Base-by-base conservation (phyloP, 768 basidiomycete species). In the Boletellus ananas region DNA sequence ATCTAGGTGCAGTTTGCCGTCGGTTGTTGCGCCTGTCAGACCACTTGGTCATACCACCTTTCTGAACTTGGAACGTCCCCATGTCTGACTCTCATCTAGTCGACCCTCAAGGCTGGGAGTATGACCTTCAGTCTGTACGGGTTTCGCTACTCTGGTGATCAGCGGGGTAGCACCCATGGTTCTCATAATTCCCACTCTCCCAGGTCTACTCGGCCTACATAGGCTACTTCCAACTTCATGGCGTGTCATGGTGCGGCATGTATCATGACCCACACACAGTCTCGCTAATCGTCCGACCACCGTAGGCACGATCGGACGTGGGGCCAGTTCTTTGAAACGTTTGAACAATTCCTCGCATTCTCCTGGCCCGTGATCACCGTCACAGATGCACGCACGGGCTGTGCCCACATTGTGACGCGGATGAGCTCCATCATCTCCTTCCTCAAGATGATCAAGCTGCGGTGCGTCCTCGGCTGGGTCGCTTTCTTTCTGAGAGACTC, bases 331-430 rank as follows among this genome's bases (percentile, higher is more conserved):
- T 92, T 92, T 69, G 79, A 83, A 42, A 79, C 85, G 0, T 91
- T 91, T 61, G 85, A 87, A 42, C 81, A 79, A 25, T 92, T 92
- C 65, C 74, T 92, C 33, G 74, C 79, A 12, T 91, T 90, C 65
- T 87, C 85, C 35, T 92, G 89, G 90, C 90, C 90, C 5, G 81
- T 79, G 16, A 84, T 92, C 53, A 82, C 82, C 1, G 79, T 88
- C 38, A 90, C 90, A 33, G 87, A 90, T 62, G 63, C 74, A 37
- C 77, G 74, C 64, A 87, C 90, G 1, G 84, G 86, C 16, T 76
- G 77, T 53, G 80, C 87, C 0, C 89, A 91, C 64, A 84, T 92
- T 47, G 87, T 87, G 20, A 90, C 88, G n/a, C 79, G 85, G 41
- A 68, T 81, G 53, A 82, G 74, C 4, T 85, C 84, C 29, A 75